Conservation (phyloP, 2,329 filamentous ascomycete species). For the Corniculantispora saksenae region DNA sequence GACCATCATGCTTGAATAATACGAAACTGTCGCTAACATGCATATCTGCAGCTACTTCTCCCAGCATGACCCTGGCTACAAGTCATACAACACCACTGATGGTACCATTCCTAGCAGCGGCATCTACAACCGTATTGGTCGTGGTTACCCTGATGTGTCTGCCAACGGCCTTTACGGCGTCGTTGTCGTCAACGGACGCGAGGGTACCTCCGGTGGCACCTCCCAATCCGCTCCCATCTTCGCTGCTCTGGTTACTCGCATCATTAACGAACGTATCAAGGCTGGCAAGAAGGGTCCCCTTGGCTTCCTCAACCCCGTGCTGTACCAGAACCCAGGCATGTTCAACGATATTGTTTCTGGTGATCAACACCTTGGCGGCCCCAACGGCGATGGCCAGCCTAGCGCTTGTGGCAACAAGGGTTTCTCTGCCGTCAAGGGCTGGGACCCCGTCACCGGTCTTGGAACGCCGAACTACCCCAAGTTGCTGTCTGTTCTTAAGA, state of each 20-base stretch:
- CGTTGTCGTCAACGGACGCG: slow-evolving; percentile 37
- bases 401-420: no score
- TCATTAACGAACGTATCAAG: slow-evolving; percentile 20
- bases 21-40: no score
- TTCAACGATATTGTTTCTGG: no score
- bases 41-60: slow-evolving; percentile 20
- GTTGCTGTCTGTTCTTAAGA: no score
- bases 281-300: slow-evolving; percentile 24
- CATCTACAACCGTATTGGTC: background rate
- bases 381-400: no score
- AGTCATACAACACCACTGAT: background rate
- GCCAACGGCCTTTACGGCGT: slow-evolving; percentile 42
- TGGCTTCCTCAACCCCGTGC: slow-evolving; percentile 31
- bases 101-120: background rate
- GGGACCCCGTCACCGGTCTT: no score
- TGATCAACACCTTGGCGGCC: no score
- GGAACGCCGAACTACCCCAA: no score
- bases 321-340: no score
- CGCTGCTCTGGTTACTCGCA: slow-evolving; percentile 21
- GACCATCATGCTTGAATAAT: no score
- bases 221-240: slow-evolving; percentile 21
- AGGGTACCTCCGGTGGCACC: slow-evolving; percentile 16
- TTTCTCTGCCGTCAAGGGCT: no score
- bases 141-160: background rate
- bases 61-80: background rate